Evolutionary conservation across 78 protist species (phyloP), one percentile per base, ranked within the genome.

Genomic region (Polysphondylium violaceum): DNA sequence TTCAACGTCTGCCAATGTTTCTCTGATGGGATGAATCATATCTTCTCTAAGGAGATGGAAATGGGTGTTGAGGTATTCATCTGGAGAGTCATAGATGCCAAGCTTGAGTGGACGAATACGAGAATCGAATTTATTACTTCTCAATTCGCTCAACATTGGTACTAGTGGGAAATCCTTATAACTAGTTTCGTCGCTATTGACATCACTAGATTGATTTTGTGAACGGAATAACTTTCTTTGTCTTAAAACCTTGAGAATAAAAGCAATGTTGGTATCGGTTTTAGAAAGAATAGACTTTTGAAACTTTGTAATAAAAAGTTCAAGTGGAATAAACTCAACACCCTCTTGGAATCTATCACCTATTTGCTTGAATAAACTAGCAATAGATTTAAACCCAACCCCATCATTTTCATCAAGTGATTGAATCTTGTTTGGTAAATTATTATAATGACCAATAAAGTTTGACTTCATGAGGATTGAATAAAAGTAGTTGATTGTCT

Each of bases 11-110:
- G 58, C 0, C 27, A 91, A 43, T 3, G 92, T 77, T 40, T 55
- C 72, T 60, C 76, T 43, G 61, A 91, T 69, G 41, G 90, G 86
- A 44, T 73, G 72, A 23, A 91, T 44, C 51, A 78, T 40, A 60
- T 91, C 95, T 29, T 91, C 88, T 31, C 95, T 40, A 2, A 91
- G 35, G 1, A 91, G 36, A 33, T 44, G 40, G 38, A 68, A 91
- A 35, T 72, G 95, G 14, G 74, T 53, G 25, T 91, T 90, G 17
- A 91, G 5, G 44, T 91, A 91, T 19, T 77, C 95, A 44, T 76
- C 87, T 3, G 56, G 33, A 56, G 50, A 25, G 0, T 41, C 35
- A 43, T 76, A 87, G 19, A 19, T 43, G 17, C 92, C 92, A 25
- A 59, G 29, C 69, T 59, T 83, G 8, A 83, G 25, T 17, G 67